phyloP scores from a whole-genome alignment of 257 asterid genomes.

The Plantago elongata region DNA sequence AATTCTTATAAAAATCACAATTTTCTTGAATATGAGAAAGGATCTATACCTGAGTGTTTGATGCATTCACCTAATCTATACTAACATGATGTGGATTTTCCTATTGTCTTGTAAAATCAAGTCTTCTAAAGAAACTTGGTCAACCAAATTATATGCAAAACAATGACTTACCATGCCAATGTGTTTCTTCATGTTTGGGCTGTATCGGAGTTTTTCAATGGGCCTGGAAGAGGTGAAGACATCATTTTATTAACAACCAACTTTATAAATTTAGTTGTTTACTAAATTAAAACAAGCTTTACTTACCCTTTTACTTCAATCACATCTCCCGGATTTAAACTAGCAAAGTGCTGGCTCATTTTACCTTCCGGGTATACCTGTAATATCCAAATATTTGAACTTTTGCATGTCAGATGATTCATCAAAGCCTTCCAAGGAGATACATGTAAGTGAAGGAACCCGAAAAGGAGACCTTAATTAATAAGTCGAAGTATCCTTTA shows the following conservation, averaged over 20 bases:
- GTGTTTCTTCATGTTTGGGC: slow-evolving; percentile 88
- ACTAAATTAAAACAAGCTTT: slow-evolving; percentile 15
- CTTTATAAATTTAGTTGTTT: not conserved
- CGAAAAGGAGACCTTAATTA: slow-evolving; percentile 65
- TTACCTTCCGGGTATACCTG: slow-evolving; percentile 97
- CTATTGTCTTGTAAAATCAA: too few relatives aligned
- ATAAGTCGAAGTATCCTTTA: slow-evolving; percentile 82
- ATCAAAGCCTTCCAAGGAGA: slow-evolving; percentile 7
- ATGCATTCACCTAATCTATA: too few relatives aligned
- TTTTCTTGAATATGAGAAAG: too few relatives aligned
- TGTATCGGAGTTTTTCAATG: slow-evolving; percentile 76
- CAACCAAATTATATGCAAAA: slow-evolving; percentile 14
- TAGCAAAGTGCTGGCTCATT: slow-evolving; percentile 97
- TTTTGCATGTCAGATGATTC: slow-evolving; percentile 3
- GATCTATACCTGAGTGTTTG: not conserved
- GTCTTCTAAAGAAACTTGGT: too few relatives aligned
- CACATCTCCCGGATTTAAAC: slow-evolving; percentile 88
- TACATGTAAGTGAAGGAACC: slow-evolving; percentile 4
- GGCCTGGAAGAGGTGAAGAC: slow-evolving; percentile 57
- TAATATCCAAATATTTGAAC: slow-evolving; percentile 19
- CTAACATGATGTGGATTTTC: too few relatives aligned
- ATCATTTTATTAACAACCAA: slow-evolving; percentile 15
- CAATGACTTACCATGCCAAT: slow-evolving; percentile 86
- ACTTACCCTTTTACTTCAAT: slow-evolving; percentile 93
- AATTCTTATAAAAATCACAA: not conserved